Evolutionary conservation across 441 rosid genomes (phyloP).

Genomic region (Aleurites moluccanus): DNA sequence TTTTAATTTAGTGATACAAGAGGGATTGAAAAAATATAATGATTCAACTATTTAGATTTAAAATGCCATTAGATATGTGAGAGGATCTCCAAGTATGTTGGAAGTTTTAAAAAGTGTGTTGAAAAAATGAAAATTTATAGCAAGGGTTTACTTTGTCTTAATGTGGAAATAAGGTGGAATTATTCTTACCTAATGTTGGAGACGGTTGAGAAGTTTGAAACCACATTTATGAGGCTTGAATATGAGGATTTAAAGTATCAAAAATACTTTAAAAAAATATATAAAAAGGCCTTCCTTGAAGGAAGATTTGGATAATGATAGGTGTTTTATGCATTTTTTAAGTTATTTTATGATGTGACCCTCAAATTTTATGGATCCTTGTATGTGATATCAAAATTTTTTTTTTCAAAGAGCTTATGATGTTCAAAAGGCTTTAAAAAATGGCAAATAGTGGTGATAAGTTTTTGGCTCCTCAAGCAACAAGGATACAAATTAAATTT

Average conservation of each 20-base stretch:
- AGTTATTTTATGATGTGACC: neutral
- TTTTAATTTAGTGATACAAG: neutral
- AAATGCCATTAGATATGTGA: neutral
- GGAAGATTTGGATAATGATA: slow-evolving; percentile 1
- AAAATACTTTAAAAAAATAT: no score
- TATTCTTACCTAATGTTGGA: slow-evolving; percentile 15
- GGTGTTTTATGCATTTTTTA: neutral
- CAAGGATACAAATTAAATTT: neutral
- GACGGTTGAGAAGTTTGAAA: neutral
- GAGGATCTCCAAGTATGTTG: neutral
- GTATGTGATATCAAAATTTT: no score
- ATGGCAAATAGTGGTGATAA: no score
- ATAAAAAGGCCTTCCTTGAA: neutral
- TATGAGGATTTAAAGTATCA: no score
- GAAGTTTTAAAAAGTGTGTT: neutral
- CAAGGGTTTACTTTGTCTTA: slow-evolving; percentile 2
- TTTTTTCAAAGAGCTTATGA: no score
- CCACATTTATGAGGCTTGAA: neutral
- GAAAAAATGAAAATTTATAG: neutral
- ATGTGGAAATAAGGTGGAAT: slow-evolving; percentile 16
- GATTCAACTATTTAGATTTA: neutral
- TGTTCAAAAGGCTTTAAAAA: no score
- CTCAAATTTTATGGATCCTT: neutral
- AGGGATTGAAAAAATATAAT: neutral
- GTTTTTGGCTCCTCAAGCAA: no score